phyloP scores from a whole-genome alignment of 2,329 filamentous ascomycete genomes.

The Clonostachys chloroleuca region DNA sequence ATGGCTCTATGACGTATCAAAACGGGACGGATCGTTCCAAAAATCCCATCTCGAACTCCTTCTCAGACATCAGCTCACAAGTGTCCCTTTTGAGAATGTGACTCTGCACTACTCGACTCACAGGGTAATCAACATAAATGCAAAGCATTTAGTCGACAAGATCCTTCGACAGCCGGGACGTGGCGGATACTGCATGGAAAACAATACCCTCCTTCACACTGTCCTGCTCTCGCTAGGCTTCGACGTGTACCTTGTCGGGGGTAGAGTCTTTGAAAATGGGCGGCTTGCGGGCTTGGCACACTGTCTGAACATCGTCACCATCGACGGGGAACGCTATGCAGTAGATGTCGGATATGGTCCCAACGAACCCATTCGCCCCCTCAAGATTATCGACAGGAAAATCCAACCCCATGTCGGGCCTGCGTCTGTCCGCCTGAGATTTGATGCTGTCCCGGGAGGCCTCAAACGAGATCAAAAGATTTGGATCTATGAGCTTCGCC shows the following conservation, averaged over 20 bases:
- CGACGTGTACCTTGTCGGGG: constrained; percentile 13
- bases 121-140: constrained; percentile 22
- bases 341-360: constrained; percentile 15
- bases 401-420: constrained; percentile 7
- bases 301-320: constrained; percentile 15
- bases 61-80: constrained; percentile 26
- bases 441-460: constrained; percentile 1
- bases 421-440: constrained; percentile 24
- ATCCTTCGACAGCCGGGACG: constrained; percentile 24
- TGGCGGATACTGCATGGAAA: constrained; percentile 42
- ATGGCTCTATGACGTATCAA: constrained; percentile 1
- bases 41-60: background rate
- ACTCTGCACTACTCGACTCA: constrained; percentile 33
- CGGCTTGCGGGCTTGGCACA: constrained; percentile 16
- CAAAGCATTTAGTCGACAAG: constrained; percentile 29
- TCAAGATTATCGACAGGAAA: too few species aligned
- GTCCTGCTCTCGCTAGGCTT: constrained; percentile 33
- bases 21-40: background rate
- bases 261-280: constrained; percentile 10
- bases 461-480: constrained; percentile 3
- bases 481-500: constrained; percentile 14
- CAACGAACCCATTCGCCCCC: constrained; percentile 10
- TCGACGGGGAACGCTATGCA: constrained; percentile 7
- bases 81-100: constrained; percentile 41
- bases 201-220: constrained; percentile 34